Conservation (phyloP, 495 filamentous ascomycete genomes). For the Daldinia decipiens region DNA sequence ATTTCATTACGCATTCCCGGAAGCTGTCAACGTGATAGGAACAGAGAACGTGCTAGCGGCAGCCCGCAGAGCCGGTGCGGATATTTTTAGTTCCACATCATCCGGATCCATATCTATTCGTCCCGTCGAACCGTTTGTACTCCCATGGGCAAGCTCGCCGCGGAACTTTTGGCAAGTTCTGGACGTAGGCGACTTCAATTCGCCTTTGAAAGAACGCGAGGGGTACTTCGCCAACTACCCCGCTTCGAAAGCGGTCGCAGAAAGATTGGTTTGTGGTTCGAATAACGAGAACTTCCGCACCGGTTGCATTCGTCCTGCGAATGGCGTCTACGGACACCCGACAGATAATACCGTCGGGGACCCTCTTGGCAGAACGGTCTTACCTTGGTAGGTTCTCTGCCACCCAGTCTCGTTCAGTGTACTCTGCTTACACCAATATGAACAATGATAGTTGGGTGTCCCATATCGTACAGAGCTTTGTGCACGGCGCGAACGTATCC, state of each 20-base stretch:
- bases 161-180: conserved; percentile 59
- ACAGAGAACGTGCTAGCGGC: conserved; percentile 67
- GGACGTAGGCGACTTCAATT: conserved; percentile 56
- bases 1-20: conserved; percentile 51
- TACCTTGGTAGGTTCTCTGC: conserved; percentile 57
- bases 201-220: conserved; percentile 56
- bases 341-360: conserved; percentile 62
- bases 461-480: conserved; percentile 64
- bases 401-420: conserved; percentile 3
- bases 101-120: conserved; percentile 64
- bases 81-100: conserved; percentile 68
- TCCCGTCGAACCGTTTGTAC: conserved; percentile 59
- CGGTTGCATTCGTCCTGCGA: conserved; percentile 66
- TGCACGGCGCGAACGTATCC: conserved; percentile 67
- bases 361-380: conserved; percentile 46
- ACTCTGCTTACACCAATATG: background rate
- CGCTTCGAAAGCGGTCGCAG: conserved; percentile 63
- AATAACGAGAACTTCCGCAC: conserved; percentile 60
- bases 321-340: conserved; percentile 68
- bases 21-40: conserved; percentile 66
- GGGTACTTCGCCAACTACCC: conserved; percentile 68
- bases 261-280: conserved; percentile 61
- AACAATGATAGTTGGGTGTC: conserved; percentile 56
- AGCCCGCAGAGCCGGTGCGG: conserved; percentile 59
- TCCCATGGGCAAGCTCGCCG: conserved; percentile 59